Base-by-base conservation (phyloP, 2,329 filamentous ascomycete genomes). In the Didymella pomorum region DNA sequence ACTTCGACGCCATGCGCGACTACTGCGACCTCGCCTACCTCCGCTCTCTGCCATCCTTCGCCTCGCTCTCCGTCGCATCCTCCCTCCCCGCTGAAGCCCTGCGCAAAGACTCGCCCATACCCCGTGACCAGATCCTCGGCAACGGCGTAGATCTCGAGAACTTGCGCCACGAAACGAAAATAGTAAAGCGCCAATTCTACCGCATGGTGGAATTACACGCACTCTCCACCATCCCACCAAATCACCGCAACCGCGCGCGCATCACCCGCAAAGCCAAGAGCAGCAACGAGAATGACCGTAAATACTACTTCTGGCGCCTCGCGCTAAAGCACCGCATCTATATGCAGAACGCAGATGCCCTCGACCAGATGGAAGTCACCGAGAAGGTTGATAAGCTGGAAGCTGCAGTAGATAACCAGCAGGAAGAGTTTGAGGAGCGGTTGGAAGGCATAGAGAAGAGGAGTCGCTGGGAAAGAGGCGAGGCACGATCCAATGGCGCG, bases 1-100 rank as follows among this genome's bases (percentile, higher is more conserved):
- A 85, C 1, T 96, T 96, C 67, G 91, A 95, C 70, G 87, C 92
- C 58, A 81, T 96, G 68, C 86, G 92, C 65, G 91, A 95, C 71
- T 81, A 89, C 50, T 88, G 87, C 67, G 92, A 96, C 69, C 79
- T 94, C 29, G 79, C 81, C 4, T 87, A 87, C 64, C 81, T 95
- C 3, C 86, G 86, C 53, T 79, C 77, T 9, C 79, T 81, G 18
- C 81, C 87, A 0, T 82, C 85, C 9, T 91, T 91, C 71, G 76
- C 78, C 3, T 72, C 79, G 0, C 78, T 92, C 7, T 79, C 70
- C 16, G 33, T 79, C n/a, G 76, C 89, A 6, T 82, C 84, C 2
- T 78, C 76, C 12, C 81, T 84, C 5, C 67, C 78, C 1, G 71
- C 68, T 16, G 70, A 79, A 11, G 83, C 89, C 37, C 76, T 91